These are phyloP conservation scores for Cercophora sp. DNA, from an alignment of 495 filamentous ascomycete species.

Conservation along the genomic window DNA sequence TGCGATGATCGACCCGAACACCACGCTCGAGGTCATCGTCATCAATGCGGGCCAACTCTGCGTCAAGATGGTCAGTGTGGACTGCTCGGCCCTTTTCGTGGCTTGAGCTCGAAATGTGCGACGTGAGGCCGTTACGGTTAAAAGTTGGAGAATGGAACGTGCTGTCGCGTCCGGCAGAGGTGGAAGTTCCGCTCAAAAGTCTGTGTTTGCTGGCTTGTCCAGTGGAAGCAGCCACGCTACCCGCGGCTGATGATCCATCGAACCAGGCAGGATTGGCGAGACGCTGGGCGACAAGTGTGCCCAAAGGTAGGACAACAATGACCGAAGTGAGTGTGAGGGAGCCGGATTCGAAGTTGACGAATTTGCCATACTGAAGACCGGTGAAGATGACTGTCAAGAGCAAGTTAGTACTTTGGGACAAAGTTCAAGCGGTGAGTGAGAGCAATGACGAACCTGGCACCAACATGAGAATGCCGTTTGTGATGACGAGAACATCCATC, in stretches of 20 bases:
- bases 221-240: background rate
- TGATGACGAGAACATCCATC: slow-evolving; percentile 38
- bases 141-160: too few relatives aligned
- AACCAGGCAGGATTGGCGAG: slow-evolving; percentile 23
- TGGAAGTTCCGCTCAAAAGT: background rate
- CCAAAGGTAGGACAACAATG: slow-evolving; percentile 72
- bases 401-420: too few relatives aligned
- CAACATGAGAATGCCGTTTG: slow-evolving; percentile 50
- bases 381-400: slow-evolving; percentile 66
- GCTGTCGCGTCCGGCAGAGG: too few relatives aligned
- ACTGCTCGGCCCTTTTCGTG: background rate
- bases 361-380: slow-evolving; percentile 53
- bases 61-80: slow-evolving; percentile 7
- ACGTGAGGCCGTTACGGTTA: background rate
- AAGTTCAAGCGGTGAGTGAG: too few relatives aligned
- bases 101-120: background rate
- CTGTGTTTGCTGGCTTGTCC: background rate
- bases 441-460: slow-evolving; percentile 81
- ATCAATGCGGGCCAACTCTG: slow-evolving; percentile 14
- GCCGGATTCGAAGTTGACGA: slow-evolving; percentile 48
- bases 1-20: slow-evolving; percentile 1
- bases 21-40: slow-evolving; percentile 7
- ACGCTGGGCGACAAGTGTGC: slow-evolving; percentile 69
- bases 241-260: background rate
- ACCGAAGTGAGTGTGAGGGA: slow-evolving; percentile 64